Evolutionary conservation across 805 yeast genomes (phyloP), one percentile per base, ranked within the genome.

Genomic region (Wickerhamiella sergipiensis): DNA sequence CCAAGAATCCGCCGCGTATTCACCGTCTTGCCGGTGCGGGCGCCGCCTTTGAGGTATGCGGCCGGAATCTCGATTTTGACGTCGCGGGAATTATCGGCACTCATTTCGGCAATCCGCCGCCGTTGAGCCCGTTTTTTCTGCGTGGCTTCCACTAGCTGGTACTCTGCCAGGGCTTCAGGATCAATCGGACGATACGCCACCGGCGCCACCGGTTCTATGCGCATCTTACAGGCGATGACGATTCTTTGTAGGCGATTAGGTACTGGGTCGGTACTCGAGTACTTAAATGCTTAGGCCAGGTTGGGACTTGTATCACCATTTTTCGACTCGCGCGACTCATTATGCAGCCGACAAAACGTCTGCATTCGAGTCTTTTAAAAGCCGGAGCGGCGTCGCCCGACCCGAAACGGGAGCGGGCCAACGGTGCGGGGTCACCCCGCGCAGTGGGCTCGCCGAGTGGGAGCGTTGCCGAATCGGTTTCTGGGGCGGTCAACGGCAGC

Each of bases 1-100:
- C 60, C 67, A 10, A 71, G 57, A 12, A 71, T 64, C 43, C 69
- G 63, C 10, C 72, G 55, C 2, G 65, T 57, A 45, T 61, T 64
- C 19, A 62, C 61, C 0, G 68, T 63, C 39, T 57, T 59, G 21
- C 63, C 63, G 1, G 56, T 50, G 19, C 58, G 48, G 9, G 55
- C 50, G 15, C 58, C 60, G 13, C 61, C 62, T 36, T 59, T 58
- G 13, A 58, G 47, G 49, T 58, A 55, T 15, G 51, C 54, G 3
- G 56, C 52, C 2, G 63, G 63, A 15, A 59, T 53, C 22, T 60
- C 63, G 18, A 60, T 47, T 45, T 57, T 57, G 24, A 46, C 53
- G 43, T 54, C 56, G n/a, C 50, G 48, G 51, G 48, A 55, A 52
- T 60, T 60, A 46, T 60, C 63, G 44, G 52, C 51, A 19, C 49